Conservation (phyloP, 2,329 filamentous ascomycete genomes). For the Graphilbum fragrans region DNA sequence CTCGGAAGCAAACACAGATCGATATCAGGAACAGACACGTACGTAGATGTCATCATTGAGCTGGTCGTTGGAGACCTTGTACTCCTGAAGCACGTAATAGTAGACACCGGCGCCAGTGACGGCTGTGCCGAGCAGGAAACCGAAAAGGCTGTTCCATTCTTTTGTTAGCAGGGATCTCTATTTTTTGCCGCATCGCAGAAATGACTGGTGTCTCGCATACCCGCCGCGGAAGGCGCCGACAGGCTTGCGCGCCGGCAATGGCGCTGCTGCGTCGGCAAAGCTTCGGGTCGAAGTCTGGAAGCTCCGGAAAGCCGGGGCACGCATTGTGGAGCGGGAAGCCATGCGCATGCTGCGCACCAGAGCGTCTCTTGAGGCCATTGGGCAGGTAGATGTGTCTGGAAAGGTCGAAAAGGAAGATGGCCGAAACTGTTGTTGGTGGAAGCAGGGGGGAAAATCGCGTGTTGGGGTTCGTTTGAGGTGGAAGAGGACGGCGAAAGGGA, state of each 20-base stretch:
- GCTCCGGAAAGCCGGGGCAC: constrained; percentile 19
- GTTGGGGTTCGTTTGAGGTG: too few species aligned
- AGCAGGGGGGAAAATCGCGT: too few species aligned
- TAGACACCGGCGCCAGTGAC: constrained; percentile 73
- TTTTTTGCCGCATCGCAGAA: not conserved
- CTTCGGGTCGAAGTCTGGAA: constrained; percentile 38
- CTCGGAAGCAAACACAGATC: constrained; percentile 3
- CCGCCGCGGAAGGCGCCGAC: constrained; percentile 50
- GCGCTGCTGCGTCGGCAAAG: constrained; percentile 29
- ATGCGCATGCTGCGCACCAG: constrained; percentile 24
- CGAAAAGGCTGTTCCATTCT: constrained; percentile 76
- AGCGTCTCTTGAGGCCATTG: constrained; percentile 31
- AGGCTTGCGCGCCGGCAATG: constrained; percentile 44
- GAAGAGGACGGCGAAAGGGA: too few species aligned
- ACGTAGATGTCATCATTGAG: constrained; percentile 94
- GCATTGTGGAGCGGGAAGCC: constrained; percentile 13
- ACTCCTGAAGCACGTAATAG: constrained; percentile 87
- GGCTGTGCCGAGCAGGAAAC: constrained; percentile 78
- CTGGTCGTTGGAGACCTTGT: constrained; percentile 85
- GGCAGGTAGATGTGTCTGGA: too few species aligned
- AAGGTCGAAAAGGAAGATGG: too few species aligned
- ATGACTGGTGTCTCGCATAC: constrained; percentile 23
- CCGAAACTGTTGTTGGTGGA: too few species aligned
- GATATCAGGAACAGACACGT: constrained; percentile 41
- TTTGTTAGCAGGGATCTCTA: not conserved